Evolutionary conservation across 345 rosid genomes (phyloP), one percentile per base, ranked within the genome.

Genomic region (Eutrema yunnanense): DNA sequence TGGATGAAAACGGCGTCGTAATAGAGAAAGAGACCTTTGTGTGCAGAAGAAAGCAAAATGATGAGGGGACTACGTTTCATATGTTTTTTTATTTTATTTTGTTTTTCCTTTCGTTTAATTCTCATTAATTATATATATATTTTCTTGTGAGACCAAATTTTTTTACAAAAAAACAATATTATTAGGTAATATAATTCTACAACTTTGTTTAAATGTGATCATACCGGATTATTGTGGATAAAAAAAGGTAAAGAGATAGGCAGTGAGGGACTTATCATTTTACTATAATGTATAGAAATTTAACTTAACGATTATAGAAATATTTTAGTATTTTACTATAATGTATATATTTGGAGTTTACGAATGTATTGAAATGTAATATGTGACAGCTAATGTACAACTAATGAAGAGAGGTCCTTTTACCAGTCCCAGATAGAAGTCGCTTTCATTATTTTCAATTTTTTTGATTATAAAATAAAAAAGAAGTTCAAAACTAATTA

Each of bases 321-420:
- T 22, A 22, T 22, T 22, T 22, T 22, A 22, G 26, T 1, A 22
- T 22, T 22, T 22, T 22, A 22, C 26, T 22, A 2, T 22, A 22
- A 1, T 22, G 26, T 40, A 56, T 73, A 65, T 22, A 56, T 57
- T 56, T 48, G 36, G 71, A 73, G 33, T 50, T 58, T 51, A 51
- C 33, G 48, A 50, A 60, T 60, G 56, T n/a, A 26, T 29, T 8
- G 29, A 58, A 32, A 58, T 44, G 52, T 29, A 16, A 38, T 1
- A 44, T 41, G n/a, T 77, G 76, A 71, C 80, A 71, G 80, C 76
- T 77, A 65, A 71, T 77, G 22, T 65, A 71, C 80, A 77, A 58
- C 80, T 56, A 77, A 71, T 65, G 63, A 9, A 46, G 74, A 62
- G 71, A 65, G 63, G 80, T 77, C 72, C 6, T 48, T 77, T 33